Percentiles rank a stretch among this genome's conserved stretches.
These are phyloP conservation scores for Filosporella fistucella DNA, from an alignment of 495 filamentous ascomycete species.

Conservation along the genomic window DNA sequence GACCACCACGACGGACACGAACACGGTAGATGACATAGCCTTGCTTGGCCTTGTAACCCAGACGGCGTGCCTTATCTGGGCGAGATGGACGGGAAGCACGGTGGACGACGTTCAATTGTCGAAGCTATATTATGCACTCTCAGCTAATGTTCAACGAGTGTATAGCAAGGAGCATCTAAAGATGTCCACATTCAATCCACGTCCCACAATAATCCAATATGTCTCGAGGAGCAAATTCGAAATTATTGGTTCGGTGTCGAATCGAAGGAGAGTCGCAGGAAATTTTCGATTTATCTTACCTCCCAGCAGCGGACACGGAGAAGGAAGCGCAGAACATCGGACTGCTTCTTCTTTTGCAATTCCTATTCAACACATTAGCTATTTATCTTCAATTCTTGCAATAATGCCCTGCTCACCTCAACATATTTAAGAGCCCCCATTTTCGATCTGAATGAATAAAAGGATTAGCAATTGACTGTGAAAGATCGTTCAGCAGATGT, in stretches of 20 bases:
- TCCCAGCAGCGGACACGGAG: conserved; percentile 99
- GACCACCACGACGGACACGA: conserved; percentile 93
- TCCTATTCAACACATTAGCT: no score
- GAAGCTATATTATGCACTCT: conserved; percentile 99
- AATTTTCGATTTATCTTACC: conserved; percentile 61
- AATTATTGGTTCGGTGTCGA: conserved; percentile 23
- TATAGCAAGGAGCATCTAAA: conserved; percentile 62
- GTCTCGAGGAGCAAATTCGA: conserved; percentile 22
- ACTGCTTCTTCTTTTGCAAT: conserved; percentile 99
- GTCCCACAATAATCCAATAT: conserved; percentile 21
- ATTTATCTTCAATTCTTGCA: no score
- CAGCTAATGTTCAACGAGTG: conserved; percentile 99
- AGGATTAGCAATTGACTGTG: not conserved
- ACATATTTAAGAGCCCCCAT: conserved; percentile 8
- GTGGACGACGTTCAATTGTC: conserved; percentile 98
- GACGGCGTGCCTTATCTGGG: conserved; percentile 98
- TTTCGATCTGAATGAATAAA: not conserved
- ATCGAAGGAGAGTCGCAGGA: not conserved
- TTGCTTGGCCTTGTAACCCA: conserved; percentile 99
- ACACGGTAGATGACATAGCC: conserved; percentile 99
- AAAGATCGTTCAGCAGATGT: no score
- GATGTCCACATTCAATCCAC: conserved; percentile 27
- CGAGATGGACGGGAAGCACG: conserved; percentile 96
- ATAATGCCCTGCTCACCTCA: no score
- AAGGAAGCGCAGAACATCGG: conserved; percentile 97